phyloP scores from a whole-genome alignment of 1,284 basidiomycete genomes.

The Omphalotus olearius region DNA sequence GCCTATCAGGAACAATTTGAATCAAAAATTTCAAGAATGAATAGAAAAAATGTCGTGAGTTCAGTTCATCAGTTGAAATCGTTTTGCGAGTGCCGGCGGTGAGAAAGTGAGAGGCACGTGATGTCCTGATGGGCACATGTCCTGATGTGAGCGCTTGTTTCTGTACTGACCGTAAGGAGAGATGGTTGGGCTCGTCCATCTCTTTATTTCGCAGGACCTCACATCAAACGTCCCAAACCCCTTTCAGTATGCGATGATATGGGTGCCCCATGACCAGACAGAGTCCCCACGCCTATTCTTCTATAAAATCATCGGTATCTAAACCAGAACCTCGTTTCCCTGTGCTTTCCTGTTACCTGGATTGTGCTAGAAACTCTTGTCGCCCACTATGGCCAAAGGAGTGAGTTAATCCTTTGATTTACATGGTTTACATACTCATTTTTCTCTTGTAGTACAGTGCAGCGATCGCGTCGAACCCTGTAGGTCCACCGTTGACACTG shows the following conservation, averaged over 20 bases:
- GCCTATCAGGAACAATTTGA: too few relatives aligned
- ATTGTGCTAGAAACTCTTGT: background rate
- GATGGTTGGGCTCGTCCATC: too few relatives aligned
- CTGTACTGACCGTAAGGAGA: too few relatives aligned
- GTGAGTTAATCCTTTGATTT: slow-evolving; percentile 12
- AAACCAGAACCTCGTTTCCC: background rate
- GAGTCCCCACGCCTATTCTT: background rate
- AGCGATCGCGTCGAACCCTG: slow-evolving; percentile 10
- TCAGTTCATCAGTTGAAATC: too few relatives aligned
- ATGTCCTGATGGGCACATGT: too few relatives aligned
- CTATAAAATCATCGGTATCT: background rate
- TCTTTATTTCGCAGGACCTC: too few relatives aligned
- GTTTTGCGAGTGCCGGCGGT: too few relatives aligned
- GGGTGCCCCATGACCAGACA: slow-evolving; percentile 8
- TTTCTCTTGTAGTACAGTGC: slow-evolving; percentile 7
- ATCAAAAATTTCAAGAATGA: too few relatives aligned
- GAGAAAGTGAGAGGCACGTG: too few relatives aligned
- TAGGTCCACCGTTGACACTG: background rate
- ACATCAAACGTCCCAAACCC: too few relatives aligned
- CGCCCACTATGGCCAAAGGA: slow-evolving; percentile 19
- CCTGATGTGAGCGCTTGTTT: too few relatives aligned
- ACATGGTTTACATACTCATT: background rate
- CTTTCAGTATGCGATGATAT: background rate
- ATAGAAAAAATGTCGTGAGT: too few relatives aligned
- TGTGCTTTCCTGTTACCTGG: background rate